Conservation (phyloP, 805 yeast genomes). For the Ogataea ganodermae region DNA sequence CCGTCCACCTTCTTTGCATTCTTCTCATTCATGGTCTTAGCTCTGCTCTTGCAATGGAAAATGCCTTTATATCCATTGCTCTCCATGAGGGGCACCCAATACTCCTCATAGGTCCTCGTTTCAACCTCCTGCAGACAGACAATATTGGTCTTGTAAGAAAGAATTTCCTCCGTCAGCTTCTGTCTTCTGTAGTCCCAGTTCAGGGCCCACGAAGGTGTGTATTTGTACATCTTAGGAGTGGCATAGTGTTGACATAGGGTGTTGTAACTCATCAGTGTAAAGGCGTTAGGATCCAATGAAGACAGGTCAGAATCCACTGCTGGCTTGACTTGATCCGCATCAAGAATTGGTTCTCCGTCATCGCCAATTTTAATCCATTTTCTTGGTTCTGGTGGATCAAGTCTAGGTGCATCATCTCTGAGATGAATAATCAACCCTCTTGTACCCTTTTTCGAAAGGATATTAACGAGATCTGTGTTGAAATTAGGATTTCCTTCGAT, state of each 20-base stretch:
- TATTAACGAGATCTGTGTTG: constrained; percentile 60
- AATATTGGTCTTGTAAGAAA: constrained; percentile 67
- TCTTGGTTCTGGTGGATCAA: constrained; percentile 69
- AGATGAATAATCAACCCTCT: constrained; percentile 76
- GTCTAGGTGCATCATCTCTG: constrained; percentile 78
- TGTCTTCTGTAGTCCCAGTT: constrained; percentile 90
- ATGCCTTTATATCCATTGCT: constrained; percentile 77
- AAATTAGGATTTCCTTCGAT: constrained; percentile 86
- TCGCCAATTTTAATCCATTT: constrained; percentile 80
- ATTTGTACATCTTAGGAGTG: constrained; percentile 85
- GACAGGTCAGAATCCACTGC: constrained; percentile 30
- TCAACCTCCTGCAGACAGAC: constrained; percentile 96
- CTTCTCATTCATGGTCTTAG: constrained; percentile 79
- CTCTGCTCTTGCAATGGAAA: constrained; percentile 87
- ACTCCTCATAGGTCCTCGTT: constrained; percentile 79
- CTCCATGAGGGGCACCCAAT: constrained; percentile 76
- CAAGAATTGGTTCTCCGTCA: constrained; percentile 61
- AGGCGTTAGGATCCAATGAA: constrained; percentile 42
- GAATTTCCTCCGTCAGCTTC: constrained; percentile 70
- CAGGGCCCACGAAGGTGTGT: constrained; percentile 97
- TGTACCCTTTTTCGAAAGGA: constrained; percentile 80
- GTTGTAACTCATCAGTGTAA: constrained; percentile 85
- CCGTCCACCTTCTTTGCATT: constrained; percentile 95
- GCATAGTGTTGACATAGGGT: constrained; percentile 96
- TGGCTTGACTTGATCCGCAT: constrained; percentile 24